A percentile compares a stretch with the other conserved stretches of the same genome.
Conservation (phyloP, 1,284 basidiomycete species). For the Exobasidium cylindrosporum region DNA sequence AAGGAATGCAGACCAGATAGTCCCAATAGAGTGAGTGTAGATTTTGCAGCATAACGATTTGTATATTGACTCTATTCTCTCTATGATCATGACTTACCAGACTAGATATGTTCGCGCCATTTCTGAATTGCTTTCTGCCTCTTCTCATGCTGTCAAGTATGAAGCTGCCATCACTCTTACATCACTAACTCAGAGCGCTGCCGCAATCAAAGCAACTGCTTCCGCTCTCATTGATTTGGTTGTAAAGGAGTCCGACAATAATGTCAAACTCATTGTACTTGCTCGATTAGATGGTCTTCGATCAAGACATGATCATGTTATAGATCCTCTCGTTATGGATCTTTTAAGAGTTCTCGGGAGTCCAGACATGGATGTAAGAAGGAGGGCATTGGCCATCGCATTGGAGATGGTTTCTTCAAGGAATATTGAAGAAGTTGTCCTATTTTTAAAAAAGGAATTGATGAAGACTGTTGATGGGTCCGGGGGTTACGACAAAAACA, state of each 20-base stretch:
- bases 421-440: constrained; percentile 95
- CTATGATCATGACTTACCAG: too few relatives aligned
- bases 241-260: constrained; percentile 96
- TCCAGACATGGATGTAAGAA: constrained; percentile 92
- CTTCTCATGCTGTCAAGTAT: constrained; percentile 94
- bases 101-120: constrained; percentile 88
- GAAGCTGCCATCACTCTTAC: constrained; percentile 95
- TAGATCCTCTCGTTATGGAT: constrained; percentile 93
- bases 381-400: constrained; percentile 85
- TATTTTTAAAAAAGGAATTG: constrained; percentile 98
- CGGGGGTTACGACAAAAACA: constrained; percentile 44
- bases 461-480: constrained; percentile 65
- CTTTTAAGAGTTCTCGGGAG: constrained; percentile 86
- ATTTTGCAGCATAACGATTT: not conserved
- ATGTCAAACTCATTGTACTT: constrained; percentile 96
- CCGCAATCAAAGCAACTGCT: constrained; percentile 92
- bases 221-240: constrained; percentile 84
- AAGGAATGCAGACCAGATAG: constrained; percentile 81
- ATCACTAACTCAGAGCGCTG: constrained; percentile 89
- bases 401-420: constrained; percentile 90
- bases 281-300: constrained; percentile 84
- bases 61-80: too few relatives aligned
- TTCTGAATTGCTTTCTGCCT: constrained; percentile 86
- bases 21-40: constrained; percentile 23
- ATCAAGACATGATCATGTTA: constrained; percentile 81